A percentile compares a stretch with the other conserved stretches of the same genome.
Evolutionary conservation across 2,329 filamentous ascomycete genomes (phyloP).

Genomic region (Penicillium brasilianum): DNA sequence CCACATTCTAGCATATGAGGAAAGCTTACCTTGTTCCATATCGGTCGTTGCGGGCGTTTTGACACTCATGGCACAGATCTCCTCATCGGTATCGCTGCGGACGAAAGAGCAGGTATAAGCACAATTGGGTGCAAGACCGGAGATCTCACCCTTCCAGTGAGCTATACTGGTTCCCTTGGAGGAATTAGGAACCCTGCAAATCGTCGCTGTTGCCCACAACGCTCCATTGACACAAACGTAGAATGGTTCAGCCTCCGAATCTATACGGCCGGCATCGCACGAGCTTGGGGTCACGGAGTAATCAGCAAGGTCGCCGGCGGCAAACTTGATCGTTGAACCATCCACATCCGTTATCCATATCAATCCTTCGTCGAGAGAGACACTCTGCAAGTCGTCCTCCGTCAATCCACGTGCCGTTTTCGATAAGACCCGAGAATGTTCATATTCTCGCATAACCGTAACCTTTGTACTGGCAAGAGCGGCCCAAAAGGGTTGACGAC

Average conservation of each 20-base stretch:
- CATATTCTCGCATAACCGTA: slow-evolving; percentile 89
- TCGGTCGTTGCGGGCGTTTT: slow-evolving; percentile 65
- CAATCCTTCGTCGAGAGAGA: slow-evolving; percentile 49
- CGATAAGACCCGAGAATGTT: slow-evolving; percentile 67
- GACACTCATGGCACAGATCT: slow-evolving; percentile 65
- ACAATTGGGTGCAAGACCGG: slow-evolving; percentile 67
- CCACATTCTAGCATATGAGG: neutral
- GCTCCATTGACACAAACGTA: slow-evolving; percentile 69
- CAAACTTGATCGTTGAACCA: slow-evolving; percentile 54
- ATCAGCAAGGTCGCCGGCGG: slow-evolving; percentile 50
- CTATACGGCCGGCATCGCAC: slow-evolving; percentile 35
- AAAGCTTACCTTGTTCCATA: slow-evolving; percentile 60
- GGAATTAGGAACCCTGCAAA: slow-evolving; percentile 53
- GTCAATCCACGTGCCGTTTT: slow-evolving; percentile 46
- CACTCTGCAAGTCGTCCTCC: slow-evolving; percentile 49
- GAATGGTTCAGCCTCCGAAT: slow-evolving; percentile 59
- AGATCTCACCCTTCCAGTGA: slow-evolving; percentile 66
- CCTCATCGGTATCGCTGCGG: slow-evolving; percentile 59
- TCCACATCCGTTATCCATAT: slow-evolving; percentile 55
- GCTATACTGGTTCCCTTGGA: slow-evolving; percentile 51
- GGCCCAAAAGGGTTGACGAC: slow-evolving; percentile 91
- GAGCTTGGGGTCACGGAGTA: slow-evolving; percentile 38
- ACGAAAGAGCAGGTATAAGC: slow-evolving; percentile 69
- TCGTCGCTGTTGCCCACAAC: slow-evolving; percentile 66
- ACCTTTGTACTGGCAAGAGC: slow-evolving; percentile 95